These are phyloP conservation scores for Tylopilus balloui DNA, from an alignment of 768 basidiomycete species.

Conservation along the genomic window DNA sequence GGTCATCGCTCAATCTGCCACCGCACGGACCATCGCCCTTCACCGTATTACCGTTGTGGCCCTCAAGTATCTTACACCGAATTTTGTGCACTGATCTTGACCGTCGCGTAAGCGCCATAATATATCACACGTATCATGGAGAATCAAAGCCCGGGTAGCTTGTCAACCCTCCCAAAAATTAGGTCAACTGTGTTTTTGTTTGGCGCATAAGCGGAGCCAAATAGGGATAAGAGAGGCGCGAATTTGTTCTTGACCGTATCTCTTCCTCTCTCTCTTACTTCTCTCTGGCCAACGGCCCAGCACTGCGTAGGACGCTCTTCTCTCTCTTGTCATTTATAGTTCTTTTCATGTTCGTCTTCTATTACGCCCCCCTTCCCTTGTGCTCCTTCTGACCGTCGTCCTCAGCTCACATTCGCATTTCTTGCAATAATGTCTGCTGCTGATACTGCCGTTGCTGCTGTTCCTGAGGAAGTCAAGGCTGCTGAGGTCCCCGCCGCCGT, in stretches of 20 bases:
- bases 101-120: constrained; percentile 5
- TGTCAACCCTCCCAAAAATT: constrained; percentile 20
- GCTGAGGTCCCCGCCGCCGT: constrained; percentile 37
- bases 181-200: constrained; percentile 36
- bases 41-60: background rate
- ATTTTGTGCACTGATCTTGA: background rate
- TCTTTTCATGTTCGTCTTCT: constrained; percentile 42
- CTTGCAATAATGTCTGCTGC: constrained; percentile 80
- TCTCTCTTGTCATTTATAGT: constrained; percentile 57
- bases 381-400: constrained; percentile 6
- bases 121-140: constrained; percentile 4
- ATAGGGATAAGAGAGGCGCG: constrained; percentile 39
- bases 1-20: constrained; percentile 22
- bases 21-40: constrained; percentile 26
- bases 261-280: constrained; percentile 55
- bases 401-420: constrained; percentile 52
- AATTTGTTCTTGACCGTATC: constrained; percentile 36
- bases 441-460: constrained; percentile 47
- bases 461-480: constrained; percentile 53
- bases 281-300: constrained; percentile 48
- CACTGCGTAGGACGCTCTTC: constrained; percentile 55
- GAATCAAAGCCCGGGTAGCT: constrained; percentile 6
- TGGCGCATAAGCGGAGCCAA: constrained; percentile 39
- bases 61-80: background rate
- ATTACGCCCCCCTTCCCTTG: constrained; percentile 4